phyloP scores from a whole-genome alignment of 2,329 filamentous ascomycete species.

The Colletotrichum orbiculare region DNA sequence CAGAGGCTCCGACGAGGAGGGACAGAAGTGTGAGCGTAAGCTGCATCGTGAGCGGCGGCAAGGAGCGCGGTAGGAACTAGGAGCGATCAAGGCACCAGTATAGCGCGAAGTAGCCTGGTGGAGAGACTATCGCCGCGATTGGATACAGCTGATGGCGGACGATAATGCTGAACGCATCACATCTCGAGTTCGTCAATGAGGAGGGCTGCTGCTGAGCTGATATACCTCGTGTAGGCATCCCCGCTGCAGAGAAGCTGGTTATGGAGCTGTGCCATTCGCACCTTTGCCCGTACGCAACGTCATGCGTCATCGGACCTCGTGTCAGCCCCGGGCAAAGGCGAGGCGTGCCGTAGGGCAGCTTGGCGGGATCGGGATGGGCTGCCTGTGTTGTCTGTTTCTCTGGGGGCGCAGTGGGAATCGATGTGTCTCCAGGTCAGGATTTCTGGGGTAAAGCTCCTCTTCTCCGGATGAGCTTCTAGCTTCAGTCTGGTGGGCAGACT shows the following conservation, averaged over 20 bases:
- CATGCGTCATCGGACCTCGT: slow-evolving; percentile 31
- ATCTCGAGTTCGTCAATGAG: no score
- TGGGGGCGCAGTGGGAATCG: slow-evolving; percentile 3
- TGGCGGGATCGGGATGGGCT: slow-evolving; percentile 11
- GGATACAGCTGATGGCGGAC: background rate
- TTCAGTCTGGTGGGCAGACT: background rate
- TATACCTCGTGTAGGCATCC: background rate
- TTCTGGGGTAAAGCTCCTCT: slow-evolving; percentile 1
- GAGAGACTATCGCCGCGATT: background rate
- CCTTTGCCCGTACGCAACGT: slow-evolving; percentile 2
- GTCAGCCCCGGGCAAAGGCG: slow-evolving; percentile 32
- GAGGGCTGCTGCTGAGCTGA: no score
- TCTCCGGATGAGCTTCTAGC: background rate
- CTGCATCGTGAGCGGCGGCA: slow-evolving; percentile 12
- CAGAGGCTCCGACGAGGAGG: slow-evolving; percentile 18
- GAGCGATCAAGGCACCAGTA: background rate
- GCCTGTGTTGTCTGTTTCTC: slow-evolving; percentile 3
- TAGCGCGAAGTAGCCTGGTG: background rate
- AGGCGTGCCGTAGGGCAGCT: slow-evolving; percentile 25
- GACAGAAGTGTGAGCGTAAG: slow-evolving; percentile 16
- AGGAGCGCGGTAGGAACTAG: background rate
- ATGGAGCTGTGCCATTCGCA: background rate
- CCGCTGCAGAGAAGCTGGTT: background rate
- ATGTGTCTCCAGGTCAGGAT: background rate
- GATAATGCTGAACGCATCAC: background rate